A percentile compares a stretch with the other conserved stretches of the same genome.
Evolutionary conservation across 371 early-diverging fungal species (phyloP).

Genomic region (Lichtheimia ornata): DNA sequence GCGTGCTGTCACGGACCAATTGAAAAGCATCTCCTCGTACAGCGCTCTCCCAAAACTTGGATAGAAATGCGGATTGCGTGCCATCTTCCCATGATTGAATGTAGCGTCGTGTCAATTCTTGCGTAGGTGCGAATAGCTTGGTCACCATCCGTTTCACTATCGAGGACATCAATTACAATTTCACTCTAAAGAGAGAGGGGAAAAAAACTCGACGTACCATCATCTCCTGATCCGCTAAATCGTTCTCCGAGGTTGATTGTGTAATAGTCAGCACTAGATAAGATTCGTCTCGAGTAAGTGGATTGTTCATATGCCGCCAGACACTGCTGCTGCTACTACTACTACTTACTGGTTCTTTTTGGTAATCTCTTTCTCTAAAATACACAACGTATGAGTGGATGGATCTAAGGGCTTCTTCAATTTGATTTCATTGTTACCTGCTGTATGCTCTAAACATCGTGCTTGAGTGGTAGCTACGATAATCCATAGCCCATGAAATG

Average conservation of each 20-base stretch:
- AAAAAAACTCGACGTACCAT: conserved; percentile 17
- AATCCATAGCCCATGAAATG: conserved; percentile 22
- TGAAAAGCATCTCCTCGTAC: conserved; percentile 26
- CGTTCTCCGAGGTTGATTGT: conserved; percentile 24
- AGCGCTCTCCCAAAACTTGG: conserved; percentile 25
- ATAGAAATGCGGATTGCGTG: conserved; percentile 19
- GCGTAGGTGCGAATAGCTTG: conserved; percentile 20
- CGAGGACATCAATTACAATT: background rate
- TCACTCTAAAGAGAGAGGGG: background rate
- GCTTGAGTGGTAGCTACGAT: conserved; percentile 26
- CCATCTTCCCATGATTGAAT: conserved; percentile 30
- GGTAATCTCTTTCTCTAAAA: conserved; percentile 15
- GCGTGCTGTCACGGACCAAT: conserved; percentile 19
- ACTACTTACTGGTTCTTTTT: conserved; percentile 21
- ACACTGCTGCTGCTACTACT: background rate
- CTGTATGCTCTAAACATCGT: conserved; percentile 23
- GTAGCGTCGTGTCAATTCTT: conserved; percentile 21
- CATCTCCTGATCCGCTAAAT: conserved; percentile 23
- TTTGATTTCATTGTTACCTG: conserved; percentile 9
- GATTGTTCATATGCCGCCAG: background rate
- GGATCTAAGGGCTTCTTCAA: no score
- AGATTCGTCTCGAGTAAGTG: conserved; percentile 1
- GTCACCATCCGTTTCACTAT: conserved; percentile 18
- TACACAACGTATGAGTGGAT: background rate
- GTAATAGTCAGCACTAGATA: conserved; percentile 22